Evolutionary conservation across 2,329 filamentous ascomycete species (phyloP).

Genomic region (Epichloe elymi): DNA sequence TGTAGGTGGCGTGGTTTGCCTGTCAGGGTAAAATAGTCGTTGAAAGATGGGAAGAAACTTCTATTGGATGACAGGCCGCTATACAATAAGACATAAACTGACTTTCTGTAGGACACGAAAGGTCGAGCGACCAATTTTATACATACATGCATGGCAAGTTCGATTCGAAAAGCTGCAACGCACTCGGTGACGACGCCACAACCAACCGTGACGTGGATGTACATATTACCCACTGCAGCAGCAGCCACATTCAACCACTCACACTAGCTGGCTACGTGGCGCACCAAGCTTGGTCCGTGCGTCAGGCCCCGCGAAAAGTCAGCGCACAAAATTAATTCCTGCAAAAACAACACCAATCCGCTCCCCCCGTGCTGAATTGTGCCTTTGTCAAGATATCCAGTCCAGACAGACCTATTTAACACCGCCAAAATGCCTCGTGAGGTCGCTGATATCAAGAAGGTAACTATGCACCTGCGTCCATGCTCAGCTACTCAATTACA

Average conservation of each 20-base stretch:
- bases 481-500: neutral
- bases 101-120: too few relatives aligned
- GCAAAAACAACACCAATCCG: neutral
- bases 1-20: constrained; percentile 10
- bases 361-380: neutral
- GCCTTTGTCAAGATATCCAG: constrained; percentile 9
- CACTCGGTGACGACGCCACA: constrained; percentile 1
- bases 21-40: too few relatives aligned
- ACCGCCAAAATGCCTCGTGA: constrained; percentile 89
- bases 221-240: too few relatives aligned
- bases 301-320: constrained; percentile 12
- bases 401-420: constrained; percentile 16
- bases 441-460: constrained; percentile 94
- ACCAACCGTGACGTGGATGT: neutral
- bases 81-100: too few relatives aligned
- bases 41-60: too few relatives aligned
- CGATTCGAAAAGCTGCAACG: neutral
- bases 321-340: constrained; percentile 6
- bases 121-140: too few relatives aligned
- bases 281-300: constrained; percentile 10
- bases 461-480: constrained; percentile 16
- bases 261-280: neutral
- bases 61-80: too few relatives aligned
- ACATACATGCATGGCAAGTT: neutral
- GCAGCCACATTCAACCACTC: neutral